Percentiles rank a stretch among this genome's conserved stretches.
Conservation (phyloP, 345 rosid genomes). For the Moricandia arvensis region DNA sequence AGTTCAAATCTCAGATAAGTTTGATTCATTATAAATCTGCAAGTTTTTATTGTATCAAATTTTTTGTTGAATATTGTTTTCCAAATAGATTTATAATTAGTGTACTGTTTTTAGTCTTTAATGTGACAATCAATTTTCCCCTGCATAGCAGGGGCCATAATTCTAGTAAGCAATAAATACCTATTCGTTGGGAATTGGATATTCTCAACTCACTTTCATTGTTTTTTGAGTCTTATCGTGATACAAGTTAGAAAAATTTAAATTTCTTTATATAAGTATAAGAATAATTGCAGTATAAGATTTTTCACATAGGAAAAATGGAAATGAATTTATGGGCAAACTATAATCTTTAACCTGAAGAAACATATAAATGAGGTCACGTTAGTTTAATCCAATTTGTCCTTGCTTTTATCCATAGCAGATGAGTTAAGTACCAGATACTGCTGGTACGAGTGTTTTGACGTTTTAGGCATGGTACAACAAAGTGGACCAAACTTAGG, state of each 20-base stretch:
- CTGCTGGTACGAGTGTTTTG: conserved; percentile 29
- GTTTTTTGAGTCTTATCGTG: not conserved
- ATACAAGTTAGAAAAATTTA: conserved; percentile 13
- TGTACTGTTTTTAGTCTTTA: too few species aligned
- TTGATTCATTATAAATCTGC: too few species aligned
- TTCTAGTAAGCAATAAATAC: conserved; percentile 13
- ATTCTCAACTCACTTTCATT: conserved; percentile 17
- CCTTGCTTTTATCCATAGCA: not conserved
- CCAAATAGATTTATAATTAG: too few species aligned
- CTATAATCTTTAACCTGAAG: not conserved
- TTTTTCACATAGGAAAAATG: not conserved
- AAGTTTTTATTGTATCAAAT: too few species aligned
- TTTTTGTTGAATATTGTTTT: too few species aligned
- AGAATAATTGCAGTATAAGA: not conserved
- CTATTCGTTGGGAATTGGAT: conserved; percentile 19
- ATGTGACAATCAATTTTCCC: too few species aligned
- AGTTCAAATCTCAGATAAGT: too few species aligned
- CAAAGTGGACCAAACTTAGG: conserved; percentile 22
- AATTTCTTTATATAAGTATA: not conserved
- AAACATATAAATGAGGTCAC: conserved; percentile 10
- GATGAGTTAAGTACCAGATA: conserved; percentile 16
- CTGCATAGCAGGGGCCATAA: too few species aligned
- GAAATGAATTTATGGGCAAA: not conserved
- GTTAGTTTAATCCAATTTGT: conserved; percentile 15
- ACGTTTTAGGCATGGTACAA: conserved; percentile 6